Evolutionary conservation across 345 rosid genomes (phyloP), one percentile per base, ranked within the genome.

Genomic region (Sapria himalayana): DNA sequence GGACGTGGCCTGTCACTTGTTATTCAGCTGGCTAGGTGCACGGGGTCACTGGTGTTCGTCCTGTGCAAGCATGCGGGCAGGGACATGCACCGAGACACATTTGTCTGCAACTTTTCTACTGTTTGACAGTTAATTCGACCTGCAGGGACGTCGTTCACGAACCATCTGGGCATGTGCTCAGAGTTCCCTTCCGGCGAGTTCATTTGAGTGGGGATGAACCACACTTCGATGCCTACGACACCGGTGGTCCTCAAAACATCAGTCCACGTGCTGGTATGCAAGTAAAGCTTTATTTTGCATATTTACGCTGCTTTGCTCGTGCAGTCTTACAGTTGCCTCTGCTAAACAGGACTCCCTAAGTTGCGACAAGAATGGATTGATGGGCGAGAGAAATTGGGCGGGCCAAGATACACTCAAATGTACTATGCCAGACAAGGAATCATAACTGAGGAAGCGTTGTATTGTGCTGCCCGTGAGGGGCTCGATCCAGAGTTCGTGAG

Each of bases 401-500:
- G 61, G 55, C 93, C 93, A 35, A 71, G 93, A 46, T 84, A 58
- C 73, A 80, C 93, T 12, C 99, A 91, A 55, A 91, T 91, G 99
- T 84, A 79, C 60, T 82, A 77, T 57, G 99, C 99, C 42, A 91
- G 75, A 73, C 92, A 84, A 62, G 95, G 95, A 46, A 70, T 84
- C 29, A 68, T 84, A 55, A 91, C 95, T 24, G 99, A 91, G 67
- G 95, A 84, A 45, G 84, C 80, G 95, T 35, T 84, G 53, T 84
- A 63, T 54, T 91, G 93, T 49, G 85, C 99, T 32, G 29, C 80
- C 2, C 84, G 95, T 34, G 99, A 91, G 74, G 84, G 80, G 34
- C 92, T 91, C 32, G 89, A 91, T 66, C 89, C 93, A 17, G 95
- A 91, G 74, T 91, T 69, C 60, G 92, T 91, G 17, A 74, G 95